phyloP scores from a whole-genome alignment of 345 rosid species.

The Limnanthes douglasii region DNA sequence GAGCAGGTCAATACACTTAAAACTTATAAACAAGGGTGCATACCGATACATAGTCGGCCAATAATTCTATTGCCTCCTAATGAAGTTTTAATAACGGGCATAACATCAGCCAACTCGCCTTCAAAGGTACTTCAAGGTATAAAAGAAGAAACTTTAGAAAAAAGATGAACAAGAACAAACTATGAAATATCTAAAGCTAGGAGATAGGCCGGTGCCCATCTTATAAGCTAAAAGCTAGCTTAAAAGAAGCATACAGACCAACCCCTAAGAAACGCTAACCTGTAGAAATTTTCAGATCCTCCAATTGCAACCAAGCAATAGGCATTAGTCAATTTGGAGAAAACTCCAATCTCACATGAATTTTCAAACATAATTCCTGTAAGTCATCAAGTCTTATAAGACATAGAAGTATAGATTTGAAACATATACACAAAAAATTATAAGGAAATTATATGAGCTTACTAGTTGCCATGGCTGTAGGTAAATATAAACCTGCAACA shows the following conservation, averaged over 20 bases:
- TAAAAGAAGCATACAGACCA: not conserved
- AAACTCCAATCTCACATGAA: slow-evolving; percentile 70
- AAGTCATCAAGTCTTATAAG: not conserved
- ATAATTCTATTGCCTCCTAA: slow-evolving; percentile 73
- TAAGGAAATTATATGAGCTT: no score
- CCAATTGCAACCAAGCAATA: slow-evolving; percentile 86
- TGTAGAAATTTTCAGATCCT: slow-evolving; percentile 49
- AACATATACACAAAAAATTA: no score
- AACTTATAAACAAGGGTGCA: not conserved
- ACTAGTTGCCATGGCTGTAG: no score
- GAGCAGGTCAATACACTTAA: no score
- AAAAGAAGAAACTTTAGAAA: not conserved
- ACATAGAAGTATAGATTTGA: no score
- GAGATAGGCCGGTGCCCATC: no score
- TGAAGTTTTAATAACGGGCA: slow-evolving; percentile 89
- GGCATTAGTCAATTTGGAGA: slow-evolving; percentile 79
- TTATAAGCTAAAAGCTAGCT: no score
- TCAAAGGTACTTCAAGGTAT: slow-evolving; percentile 45
- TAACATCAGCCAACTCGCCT: slow-evolving; percentile 67
- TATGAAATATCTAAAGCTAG: no score
- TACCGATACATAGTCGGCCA: slow-evolving; percentile 85
- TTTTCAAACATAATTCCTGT: slow-evolving; percentile 88
- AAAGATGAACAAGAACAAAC: not conserved
- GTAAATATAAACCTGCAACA: no score
- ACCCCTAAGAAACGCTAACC: no score